phyloP scores from a whole-genome alignment of 495 filamentous ascomycete genomes.

The Trypethelium eluteriae region DNA sequence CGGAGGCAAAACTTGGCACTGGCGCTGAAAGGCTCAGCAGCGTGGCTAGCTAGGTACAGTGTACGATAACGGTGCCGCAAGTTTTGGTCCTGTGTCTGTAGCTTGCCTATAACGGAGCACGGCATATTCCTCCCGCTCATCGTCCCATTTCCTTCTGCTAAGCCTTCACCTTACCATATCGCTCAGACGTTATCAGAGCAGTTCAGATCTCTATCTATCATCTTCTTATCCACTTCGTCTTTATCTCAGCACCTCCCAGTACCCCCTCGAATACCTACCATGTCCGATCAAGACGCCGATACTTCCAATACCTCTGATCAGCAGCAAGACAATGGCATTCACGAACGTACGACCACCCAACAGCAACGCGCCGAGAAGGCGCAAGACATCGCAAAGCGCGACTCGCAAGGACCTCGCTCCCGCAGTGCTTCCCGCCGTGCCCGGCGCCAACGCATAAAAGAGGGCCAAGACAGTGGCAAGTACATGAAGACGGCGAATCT shows the following conservation, averaged over 20 bases:
- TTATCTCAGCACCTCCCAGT: background rate
- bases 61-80: no score
- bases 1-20: conserved; percentile 5
- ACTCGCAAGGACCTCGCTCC: conserved; percentile 24
- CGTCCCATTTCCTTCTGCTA: background rate
- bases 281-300: conserved; percentile 10
- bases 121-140: background rate
- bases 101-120: background rate
- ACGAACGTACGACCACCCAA: conserved; percentile 12
- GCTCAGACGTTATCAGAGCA: background rate
- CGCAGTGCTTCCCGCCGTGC: conserved; percentile 33
- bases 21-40: background rate
- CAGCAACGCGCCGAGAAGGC: conserved; percentile 30
- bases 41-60: no score
- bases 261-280: background rate
- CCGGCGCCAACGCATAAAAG: conserved; percentile 35
- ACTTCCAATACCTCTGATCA: conserved; percentile 28
- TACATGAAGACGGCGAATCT: conserved; percentile 38
- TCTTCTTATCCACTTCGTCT: background rate
- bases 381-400: conserved; percentile 23
- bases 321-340: conserved; percentile 30
- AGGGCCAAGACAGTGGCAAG: conserved; percentile 34
- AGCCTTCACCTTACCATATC: background rate
- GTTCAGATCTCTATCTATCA: background rate
- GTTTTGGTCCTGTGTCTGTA: background rate